These are phyloP conservation scores for Axilococcus clingmanii DNA, from an alignment of 139 green algal genomes.

Conservation along the genomic window DNA sequence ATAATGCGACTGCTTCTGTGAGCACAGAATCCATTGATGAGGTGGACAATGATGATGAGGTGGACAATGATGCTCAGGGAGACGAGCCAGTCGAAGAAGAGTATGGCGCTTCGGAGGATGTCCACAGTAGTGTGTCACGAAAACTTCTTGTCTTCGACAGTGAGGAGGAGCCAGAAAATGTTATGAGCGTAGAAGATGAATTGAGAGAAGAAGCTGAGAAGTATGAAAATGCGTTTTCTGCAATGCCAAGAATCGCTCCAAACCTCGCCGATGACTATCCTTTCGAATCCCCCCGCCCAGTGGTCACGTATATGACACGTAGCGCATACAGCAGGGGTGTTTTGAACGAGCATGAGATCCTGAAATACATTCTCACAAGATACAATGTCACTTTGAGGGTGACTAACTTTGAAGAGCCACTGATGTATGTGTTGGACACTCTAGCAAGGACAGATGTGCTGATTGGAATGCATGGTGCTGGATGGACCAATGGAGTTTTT, in stretches of 20 bases:
- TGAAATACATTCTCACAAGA: conserved; percentile 19
- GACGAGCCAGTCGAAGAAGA: neutral
- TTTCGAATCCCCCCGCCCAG: conserved; percentile 18
- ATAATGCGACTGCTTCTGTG: too few species aligned
- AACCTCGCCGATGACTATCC: too few species aligned
- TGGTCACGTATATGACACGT: conserved; percentile 32
- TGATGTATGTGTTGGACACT: conserved; percentile 23
- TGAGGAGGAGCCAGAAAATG: neutral
- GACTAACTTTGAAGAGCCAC: conserved; percentile 32
- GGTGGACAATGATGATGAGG: neutral
- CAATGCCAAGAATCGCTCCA: too few species aligned
- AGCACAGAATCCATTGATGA: too few species aligned
- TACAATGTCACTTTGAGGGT: conserved; percentile 35
- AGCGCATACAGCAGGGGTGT: conserved; percentile 29
- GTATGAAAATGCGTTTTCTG: too few species aligned
- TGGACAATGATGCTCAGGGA: neutral
- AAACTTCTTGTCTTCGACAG: neutral
- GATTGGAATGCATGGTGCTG: conserved; percentile 31
- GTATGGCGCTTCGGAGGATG: neutral
- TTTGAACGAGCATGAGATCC: conserved; percentile 24
- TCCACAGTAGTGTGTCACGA: neutral
- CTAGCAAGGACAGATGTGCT: conserved; percentile 23
- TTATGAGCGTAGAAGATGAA: neutral
- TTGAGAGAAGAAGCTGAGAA: neutral
- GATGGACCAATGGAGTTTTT: conserved; percentile 34